These are phyloP conservation scores for Begonia loranthoides DNA, from an alignment of 306 rosid species.

Conservation along the genomic window DNA sequence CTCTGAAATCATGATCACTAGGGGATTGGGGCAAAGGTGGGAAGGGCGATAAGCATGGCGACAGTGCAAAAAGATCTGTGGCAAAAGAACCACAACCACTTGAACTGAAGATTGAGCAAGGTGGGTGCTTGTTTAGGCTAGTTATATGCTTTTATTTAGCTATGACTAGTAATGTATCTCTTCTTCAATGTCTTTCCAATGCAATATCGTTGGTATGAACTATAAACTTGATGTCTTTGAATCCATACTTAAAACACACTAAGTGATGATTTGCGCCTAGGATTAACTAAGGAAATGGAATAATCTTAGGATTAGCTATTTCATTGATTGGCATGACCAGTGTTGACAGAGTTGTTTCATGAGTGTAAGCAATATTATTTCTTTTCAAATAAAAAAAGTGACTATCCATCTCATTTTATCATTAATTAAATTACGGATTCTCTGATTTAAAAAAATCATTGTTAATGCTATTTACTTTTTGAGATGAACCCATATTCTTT, in stretches of 20 bases:
- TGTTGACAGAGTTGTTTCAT: too few species aligned
- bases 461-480: too few species aligned
- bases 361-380: too few species aligned
- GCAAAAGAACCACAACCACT: conserved; percentile 35
- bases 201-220: not conserved
- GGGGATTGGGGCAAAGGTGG: conserved; percentile 39
- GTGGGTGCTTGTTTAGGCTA: conserved; percentile 29
- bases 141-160: conserved; percentile 6
- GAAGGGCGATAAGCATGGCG: conserved; percentile 25
- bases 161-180: too few species aligned
- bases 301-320: too few species aligned
- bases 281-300: not conserved
- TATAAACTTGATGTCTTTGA: not conserved
- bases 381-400: too few species aligned
- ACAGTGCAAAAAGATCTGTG: conserved; percentile 23
- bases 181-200: not conserved
- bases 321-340: not conserved
- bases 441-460: too few species aligned
- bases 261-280: not conserved
- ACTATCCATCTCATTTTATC: too few species aligned
- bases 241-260: not conserved
- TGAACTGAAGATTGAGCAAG: conserved; percentile 41
- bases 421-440: too few species aligned
- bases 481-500: too few species aligned
- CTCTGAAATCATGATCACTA: conserved; percentile 11